Conservation (phyloP, 2,329 filamentous ascomycete species). For the Bertia moriformis region DNA sequence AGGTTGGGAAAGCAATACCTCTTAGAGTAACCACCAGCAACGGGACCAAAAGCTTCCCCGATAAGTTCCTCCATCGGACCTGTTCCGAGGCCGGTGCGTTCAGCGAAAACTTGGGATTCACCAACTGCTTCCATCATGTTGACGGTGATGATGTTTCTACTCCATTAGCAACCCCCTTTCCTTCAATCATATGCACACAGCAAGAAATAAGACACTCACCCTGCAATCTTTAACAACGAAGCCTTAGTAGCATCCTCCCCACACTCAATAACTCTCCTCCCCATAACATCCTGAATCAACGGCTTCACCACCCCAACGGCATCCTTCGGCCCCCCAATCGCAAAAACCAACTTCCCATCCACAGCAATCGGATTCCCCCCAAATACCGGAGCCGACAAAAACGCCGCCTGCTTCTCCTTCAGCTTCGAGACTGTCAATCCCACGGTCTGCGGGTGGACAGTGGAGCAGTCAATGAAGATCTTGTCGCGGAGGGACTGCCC, state of each 20-base stretch:
- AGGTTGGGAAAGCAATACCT: neutral
- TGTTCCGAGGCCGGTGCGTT: conserved; percentile 23
- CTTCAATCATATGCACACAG: no score
- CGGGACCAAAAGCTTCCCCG: conserved; percentile 20
- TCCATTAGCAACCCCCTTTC: neutral
- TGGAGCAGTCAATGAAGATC: conserved; percentile 31
- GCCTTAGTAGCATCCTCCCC: conserved; percentile 26
- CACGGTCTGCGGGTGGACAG: conserved; percentile 29
- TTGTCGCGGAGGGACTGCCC: conserved; percentile 16
- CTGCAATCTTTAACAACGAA: conserved; percentile 29
- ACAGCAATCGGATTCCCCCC: conserved; percentile 32
- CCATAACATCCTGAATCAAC: conserved; percentile 23
- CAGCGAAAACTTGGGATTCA: conserved; percentile 32
- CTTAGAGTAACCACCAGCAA: conserved; percentile 20
- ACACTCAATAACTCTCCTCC: conserved; percentile 23
- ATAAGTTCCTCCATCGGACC: conserved; percentile 25
- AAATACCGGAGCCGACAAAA: conserved; percentile 31
- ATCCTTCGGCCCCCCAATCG: conserved; percentile 22
- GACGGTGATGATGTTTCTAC: conserved; percentile 30
- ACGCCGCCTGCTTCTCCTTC: conserved; percentile 12
- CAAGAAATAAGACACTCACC: conserved; percentile 10
- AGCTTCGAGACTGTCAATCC: conserved; percentile 13
- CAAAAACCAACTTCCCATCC: conserved; percentile 27
- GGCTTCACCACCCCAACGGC: conserved; percentile 20
- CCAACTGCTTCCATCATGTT: conserved; percentile 31